Evolutionary conservation across 2,329 filamentous ascomycete genomes (phyloP), one percentile per base, ranked within the genome.

Genomic region (Gaeumannomyces sp.): DNA sequence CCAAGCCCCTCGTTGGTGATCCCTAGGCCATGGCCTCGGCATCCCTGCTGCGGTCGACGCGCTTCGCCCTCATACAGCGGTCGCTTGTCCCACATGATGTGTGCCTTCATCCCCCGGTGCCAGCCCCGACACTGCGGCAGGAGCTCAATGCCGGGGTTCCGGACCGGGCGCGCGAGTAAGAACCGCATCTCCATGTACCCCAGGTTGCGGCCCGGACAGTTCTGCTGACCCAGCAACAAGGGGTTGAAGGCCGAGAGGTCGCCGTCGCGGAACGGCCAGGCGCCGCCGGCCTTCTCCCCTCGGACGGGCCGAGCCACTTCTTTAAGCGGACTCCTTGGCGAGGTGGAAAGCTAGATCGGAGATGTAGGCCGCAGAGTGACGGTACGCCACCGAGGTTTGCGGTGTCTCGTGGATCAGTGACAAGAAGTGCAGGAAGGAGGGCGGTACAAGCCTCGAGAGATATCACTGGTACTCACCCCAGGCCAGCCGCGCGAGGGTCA

Each of bases 131-230:
- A 69, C 19, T 73, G 70, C 3, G 76, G 68, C 1, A 70, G 70
- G 22, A 80, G 69, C 59, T 71, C 69, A 65, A 81, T 65, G 64
- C 83, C 79, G 65, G 81, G 82, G 62, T 79, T 78, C 69, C 75
- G 81, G 0, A 83, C 66, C 3, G 82, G 64, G 5, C 74, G 75
- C 0, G 78, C 76, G 10, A 82, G 69, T 38, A 81, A 78, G 6
- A 81, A 69, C 10, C 80, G 73, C 74, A 81, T 77, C 68, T 83
- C 80, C 22, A 76, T 72, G 62, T 80, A 81, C 19, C 79, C 79
- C 38, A 83, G 72, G 66, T 78, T 81, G 66, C 74, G 75, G 4
- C 81, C 82, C 28, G 83, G 74, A 65, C 81, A 84, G 58, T 81
- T 81, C 1, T 81, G 72, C 4, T 81, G 77, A 0, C 81, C 81